These are phyloP conservation scores for Wickerhamomyces sydowiorum DNA, from an alignment of 805 yeast species.

Conservation along the genomic window DNA sequence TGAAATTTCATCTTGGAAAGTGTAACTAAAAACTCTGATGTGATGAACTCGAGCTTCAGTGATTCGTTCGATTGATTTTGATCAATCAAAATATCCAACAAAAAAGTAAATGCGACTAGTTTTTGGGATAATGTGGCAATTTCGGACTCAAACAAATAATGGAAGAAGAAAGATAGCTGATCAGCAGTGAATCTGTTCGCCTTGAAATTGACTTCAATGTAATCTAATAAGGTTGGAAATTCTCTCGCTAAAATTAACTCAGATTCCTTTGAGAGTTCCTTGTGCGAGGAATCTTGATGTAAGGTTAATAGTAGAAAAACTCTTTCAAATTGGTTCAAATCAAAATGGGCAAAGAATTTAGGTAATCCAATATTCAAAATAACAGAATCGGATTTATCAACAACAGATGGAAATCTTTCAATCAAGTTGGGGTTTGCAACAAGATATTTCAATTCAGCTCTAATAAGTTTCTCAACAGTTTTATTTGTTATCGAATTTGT, in stretches of 20 bases:
- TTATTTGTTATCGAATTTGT: slow-evolving; percentile 16
- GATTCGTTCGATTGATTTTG: not conserved
- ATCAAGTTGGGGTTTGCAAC: slow-evolving; percentile 8
- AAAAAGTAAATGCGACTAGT: not conserved
- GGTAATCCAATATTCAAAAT: slow-evolving; percentile 4
- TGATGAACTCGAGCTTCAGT: not conserved
- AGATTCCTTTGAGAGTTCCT: slow-evolving; percentile 5
- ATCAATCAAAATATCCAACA: not conserved
- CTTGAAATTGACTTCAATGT: not conserved
- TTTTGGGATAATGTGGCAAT: not conserved
- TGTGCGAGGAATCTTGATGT: slow-evolving; percentile 7
- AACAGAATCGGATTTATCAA: not conserved
- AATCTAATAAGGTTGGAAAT: not conserved
- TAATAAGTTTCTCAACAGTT: slow-evolving; percentile 14
- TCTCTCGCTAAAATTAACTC: slow-evolving; percentile 6
- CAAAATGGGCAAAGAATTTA: slow-evolving; percentile 17
- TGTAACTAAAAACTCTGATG: slow-evolving; percentile 5
- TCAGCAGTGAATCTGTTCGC: not conserved
- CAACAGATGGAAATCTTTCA: not conserved
- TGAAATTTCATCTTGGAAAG: slow-evolving; percentile 25
- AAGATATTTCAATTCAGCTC: slow-evolving; percentile 19
- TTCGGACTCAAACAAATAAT: not conserved
- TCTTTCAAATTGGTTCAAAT: slow-evolving; percentile 19
- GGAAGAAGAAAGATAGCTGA: not conserved
- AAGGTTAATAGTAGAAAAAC: slow-evolving; percentile 14